A percentile compares a stretch with the other conserved stretches of the same genome.
Evolutionary conservation across 1,284 basidiomycete genomes (phyloP).

Genomic region (Cutaneotrichosporon cutaneum): DNA sequence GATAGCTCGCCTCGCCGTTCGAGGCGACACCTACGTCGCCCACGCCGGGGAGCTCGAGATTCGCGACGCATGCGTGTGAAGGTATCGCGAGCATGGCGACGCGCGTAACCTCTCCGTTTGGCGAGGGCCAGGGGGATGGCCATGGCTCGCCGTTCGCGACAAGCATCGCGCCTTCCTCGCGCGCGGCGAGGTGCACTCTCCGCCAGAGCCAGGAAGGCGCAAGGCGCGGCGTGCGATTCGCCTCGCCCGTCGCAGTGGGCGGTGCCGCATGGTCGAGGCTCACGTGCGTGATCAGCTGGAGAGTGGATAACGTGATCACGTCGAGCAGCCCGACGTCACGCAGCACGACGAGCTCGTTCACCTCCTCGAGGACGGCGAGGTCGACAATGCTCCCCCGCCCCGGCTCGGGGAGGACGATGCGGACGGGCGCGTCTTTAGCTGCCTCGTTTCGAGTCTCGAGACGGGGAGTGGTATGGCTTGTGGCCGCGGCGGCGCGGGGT

Average conservation of each 20-base stretch:
- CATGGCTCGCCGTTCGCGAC: conserved; percentile 42
- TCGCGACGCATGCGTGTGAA: conserved; percentile 24
- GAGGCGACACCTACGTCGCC: conserved; percentile 37
- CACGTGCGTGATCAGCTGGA: conserved; percentile 22
- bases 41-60: conserved; percentile 45
- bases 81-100: conserved; percentile 34
- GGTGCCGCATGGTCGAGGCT: conserved; percentile 18
- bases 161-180: conserved; percentile 29
- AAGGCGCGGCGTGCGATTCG: conserved; percentile 18
- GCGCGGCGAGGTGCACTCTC: conserved; percentile 31
- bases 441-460: background rate
- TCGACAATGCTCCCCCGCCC: conserved; percentile 37
- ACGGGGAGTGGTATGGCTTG: background rate
- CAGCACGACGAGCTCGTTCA: conserved; percentile 33
- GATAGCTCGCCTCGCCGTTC: conserved; percentile 24
- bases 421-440: conserved; percentile 11
- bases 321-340: conserved; percentile 46
- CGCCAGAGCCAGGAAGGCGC: conserved; percentile 43
- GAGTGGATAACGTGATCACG: conserved; percentile 31
- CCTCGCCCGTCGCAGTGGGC: background rate
- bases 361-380: conserved; percentile 36
- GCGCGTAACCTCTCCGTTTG: conserved; percentile 45
- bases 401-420: conserved; percentile 33
- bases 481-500: conserved; percentile 1
- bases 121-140: conserved; percentile 41